Conservation (phyloP, 495 filamentous ascomycete genomes). For the Penicillium cataractarum region DNA sequence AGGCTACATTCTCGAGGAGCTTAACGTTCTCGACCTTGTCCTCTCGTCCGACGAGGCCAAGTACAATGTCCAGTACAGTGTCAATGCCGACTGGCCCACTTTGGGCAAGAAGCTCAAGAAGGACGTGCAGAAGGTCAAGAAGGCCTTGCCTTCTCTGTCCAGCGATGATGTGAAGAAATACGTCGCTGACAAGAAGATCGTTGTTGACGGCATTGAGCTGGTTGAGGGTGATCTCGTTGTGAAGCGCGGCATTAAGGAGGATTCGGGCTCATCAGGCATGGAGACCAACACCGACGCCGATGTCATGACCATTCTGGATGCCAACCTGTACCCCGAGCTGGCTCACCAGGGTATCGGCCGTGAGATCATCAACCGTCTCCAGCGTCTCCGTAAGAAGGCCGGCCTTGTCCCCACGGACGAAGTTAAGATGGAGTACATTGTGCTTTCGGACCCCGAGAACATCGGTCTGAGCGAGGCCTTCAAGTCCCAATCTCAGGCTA, state of each 20-base stretch:
- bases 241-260: constrained; percentile 74
- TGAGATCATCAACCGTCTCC: constrained; percentile 83
- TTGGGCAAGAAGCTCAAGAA: constrained; percentile 97
- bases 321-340: constrained; percentile 70
- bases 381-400: constrained; percentile 80
- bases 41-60: constrained; percentile 84
- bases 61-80: constrained; percentile 90
- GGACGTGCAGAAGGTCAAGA: constrained; percentile 86
- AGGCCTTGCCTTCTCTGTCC: constrained; percentile 78
- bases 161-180: constrained; percentile 79
- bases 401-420: constrained; percentile 81
- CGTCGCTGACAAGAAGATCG: constrained; percentile 67
- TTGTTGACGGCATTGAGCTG: constrained; percentile 82
- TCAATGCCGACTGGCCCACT: constrained; percentile 87
- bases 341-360: constrained; percentile 75
- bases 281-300: constrained; percentile 86
- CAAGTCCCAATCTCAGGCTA: constrained; percentile 62
- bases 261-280: constrained; percentile 65
- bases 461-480: constrained; percentile 77
- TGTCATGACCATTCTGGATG: constrained; percentile 81
- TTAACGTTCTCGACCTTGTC: constrained; percentile 86
- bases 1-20: constrained; percentile 83
- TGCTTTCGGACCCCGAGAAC: constrained; percentile 75
- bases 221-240: constrained; percentile 82
- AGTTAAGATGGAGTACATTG: constrained; percentile 80